Evolutionary conservation across 2,329 filamentous ascomycete genomes (phyloP).

Genomic region (Aphanoascus verrucosus): DNA sequence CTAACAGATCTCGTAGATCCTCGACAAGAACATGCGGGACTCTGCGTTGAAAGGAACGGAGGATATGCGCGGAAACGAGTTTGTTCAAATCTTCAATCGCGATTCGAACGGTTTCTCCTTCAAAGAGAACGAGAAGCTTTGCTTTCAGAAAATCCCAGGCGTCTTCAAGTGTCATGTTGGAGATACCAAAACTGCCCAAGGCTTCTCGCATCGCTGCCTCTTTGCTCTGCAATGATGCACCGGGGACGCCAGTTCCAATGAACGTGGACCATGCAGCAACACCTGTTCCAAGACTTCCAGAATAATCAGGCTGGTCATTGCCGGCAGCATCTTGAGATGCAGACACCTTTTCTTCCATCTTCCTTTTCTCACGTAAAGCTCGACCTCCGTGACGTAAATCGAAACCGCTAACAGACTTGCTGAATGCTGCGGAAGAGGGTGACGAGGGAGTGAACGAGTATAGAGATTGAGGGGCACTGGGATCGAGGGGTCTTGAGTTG

Average conservation of each 20-base stretch:
- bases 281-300: slow-evolving; percentile 21
- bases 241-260: slow-evolving; percentile 26
- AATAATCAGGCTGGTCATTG: slow-evolving; percentile 28
- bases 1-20: slow-evolving; percentile 50
- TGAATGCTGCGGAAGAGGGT: slow-evolving; percentile 53
- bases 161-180: slow-evolving; percentile 58
- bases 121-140: slow-evolving; percentile 52
- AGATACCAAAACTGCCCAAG: slow-evolving; percentile 48
- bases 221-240: slow-evolving; percentile 16
- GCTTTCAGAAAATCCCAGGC: slow-evolving; percentile 58
- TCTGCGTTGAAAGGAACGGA: slow-evolving; percentile 51
- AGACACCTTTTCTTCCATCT: slow-evolving; percentile 50
- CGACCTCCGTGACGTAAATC: slow-evolving; percentile 68
- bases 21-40: slow-evolving; percentile 51
- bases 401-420: slow-evolving; percentile 70
- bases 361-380: slow-evolving; percentile 69
- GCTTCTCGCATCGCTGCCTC: slow-evolving; percentile 34
- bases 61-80: slow-evolving; percentile 51
- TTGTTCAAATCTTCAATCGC: slow-evolving; percentile 57
- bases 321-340: slow-evolving; percentile 14
- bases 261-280: slow-evolving; percentile 23
- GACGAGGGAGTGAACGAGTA: slow-evolving; percentile 58
- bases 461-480: slow-evolving; percentile 51
- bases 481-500: slow-evolving; percentile 54
- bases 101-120: slow-evolving; percentile 53